phyloP scores from a whole-genome alignment of 73 alveolate genomes.

The Tetrahymena malaccensis region DNA sequence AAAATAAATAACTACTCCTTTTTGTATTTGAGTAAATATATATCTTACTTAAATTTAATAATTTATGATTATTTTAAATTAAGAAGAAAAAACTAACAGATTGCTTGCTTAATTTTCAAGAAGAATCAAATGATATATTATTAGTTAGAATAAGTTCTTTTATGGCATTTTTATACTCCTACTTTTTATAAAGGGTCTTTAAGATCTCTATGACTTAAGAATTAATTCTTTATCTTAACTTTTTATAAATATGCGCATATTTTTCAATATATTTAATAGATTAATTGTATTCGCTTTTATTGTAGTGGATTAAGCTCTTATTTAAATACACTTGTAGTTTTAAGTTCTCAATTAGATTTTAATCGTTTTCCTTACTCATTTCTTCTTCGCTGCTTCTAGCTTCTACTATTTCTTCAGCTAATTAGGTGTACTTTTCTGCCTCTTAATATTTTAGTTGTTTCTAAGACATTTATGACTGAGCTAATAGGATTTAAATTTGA shows the following conservation, averaged over 20 bases:
- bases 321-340: neutral
- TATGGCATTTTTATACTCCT: neutral
- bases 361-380: neutral
- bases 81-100: too few species aligned
- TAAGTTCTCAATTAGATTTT: neutral
- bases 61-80: too few species aligned
- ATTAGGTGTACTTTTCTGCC: neutral
- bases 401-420: neutral
- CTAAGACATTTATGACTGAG: neutral
- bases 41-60: too few species aligned
- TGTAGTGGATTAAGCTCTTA: neutral
- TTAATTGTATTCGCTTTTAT: neutral
- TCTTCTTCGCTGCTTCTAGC: neutral
- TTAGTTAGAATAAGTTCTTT: neutral
- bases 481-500: neutral
- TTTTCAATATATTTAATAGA: neutral
- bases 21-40: too few species aligned
- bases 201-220: neutral
- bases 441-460: neutral
- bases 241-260: neutral
- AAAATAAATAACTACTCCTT: too few species aligned
- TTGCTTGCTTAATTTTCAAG: too few species aligned
- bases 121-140: neutral
- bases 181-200: neutral
- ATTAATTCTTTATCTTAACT: neutral